Percentiles rank a stretch among this genome's conserved stretches.
Evolutionary conservation across 495 filamentous ascomycete species (phyloP).

Genomic region (Penicillium fimorum): DNA sequence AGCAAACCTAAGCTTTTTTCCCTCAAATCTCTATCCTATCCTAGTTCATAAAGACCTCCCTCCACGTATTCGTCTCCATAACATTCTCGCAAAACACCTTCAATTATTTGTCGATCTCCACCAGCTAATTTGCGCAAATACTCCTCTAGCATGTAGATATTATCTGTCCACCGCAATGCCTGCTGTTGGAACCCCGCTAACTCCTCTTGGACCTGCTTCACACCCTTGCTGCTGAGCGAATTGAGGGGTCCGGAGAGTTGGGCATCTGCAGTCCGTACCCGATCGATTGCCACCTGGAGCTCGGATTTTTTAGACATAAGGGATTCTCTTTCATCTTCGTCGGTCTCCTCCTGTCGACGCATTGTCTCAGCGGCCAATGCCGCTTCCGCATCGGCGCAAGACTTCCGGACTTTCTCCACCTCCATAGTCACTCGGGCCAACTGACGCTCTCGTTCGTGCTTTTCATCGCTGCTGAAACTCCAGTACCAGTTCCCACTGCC

Average conservation of each 20-base stretch:
- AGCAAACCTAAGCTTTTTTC: conserved; percentile 21
- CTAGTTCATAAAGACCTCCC: conserved; percentile 55
- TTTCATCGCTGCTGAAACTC: conserved; percentile 66
- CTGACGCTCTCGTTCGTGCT: conserved; percentile 47
- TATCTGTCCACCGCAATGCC: conserved; percentile 59
- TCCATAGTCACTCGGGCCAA: conserved; percentile 54
- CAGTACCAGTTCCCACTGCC: conserved; percentile 83
- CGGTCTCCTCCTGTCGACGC: conserved; percentile 20
- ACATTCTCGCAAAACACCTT: conserved; percentile 50
- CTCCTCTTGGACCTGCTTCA: conserved; percentile 52
- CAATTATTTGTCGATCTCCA: conserved; percentile 52
- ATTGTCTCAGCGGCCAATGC: conserved; percentile 25
- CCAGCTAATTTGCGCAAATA: conserved; percentile 52
- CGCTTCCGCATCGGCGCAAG: conserved; percentile 21
- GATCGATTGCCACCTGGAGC: conserved; percentile 27
- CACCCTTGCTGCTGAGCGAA: conserved; percentile 48
- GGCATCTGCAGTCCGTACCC: conserved; percentile 22
- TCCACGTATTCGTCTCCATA: conserved; percentile 66
- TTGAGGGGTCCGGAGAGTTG: conserved; percentile 30
- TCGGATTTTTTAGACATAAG: conserved; percentile 27
- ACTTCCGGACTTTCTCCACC: conserved; percentile 47
- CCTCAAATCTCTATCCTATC: not conserved
- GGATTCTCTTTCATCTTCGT: conserved; percentile 23
- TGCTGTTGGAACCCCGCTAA: conserved; percentile 43
- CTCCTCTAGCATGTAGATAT: conserved; percentile 62